Evolutionary conservation across 441 rosid species (phyloP), one percentile per base, ranked within the genome.

Genomic region (Syzygium syzygioides): DNA sequence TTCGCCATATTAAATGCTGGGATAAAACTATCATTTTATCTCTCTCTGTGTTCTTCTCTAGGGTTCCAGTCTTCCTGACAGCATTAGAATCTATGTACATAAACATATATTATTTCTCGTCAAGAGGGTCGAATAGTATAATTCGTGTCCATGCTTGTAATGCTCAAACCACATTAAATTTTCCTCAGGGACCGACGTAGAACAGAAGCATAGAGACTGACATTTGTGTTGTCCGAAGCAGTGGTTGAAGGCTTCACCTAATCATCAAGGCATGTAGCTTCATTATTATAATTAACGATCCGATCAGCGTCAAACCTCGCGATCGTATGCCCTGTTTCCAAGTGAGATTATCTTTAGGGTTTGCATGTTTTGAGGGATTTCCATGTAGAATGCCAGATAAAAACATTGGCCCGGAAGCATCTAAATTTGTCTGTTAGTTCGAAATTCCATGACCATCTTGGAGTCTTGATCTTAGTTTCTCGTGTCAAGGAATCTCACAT

Each of bases 191-290:
- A 26, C 83, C 83, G 83, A 37, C 83, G 83, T 71, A 37, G 83
- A 71, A 71, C 83, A 71, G 83, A 71, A 71, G 83, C 83, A 71
- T 71, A 37, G 83, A 71, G 83, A 71, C 83, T 71, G 83, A 71
- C 83, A 71, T 25, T 37, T 66, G 56, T 87, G 88, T 87, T 87
- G 55, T 87, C 86, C 79, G 88, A 56, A 87, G 45, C 88, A 56
- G 56, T 76, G 52, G 79, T 79, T 79, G 83, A 28, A 71, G 83
- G 37, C 83, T 71, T 37, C 83, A 71, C 83, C 83, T 71, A 37
- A 71, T 71, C 83, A 71, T 71, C 83, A 20, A 71, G 83, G 83
- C 83, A 71, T 41, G 50, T 23, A 20, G 52, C 83, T 45, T 9
- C 52, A 71, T 71, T 71, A 71, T 87, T 54, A 87, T 87, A 32